Base-by-base conservation (phyloP, 805 yeast genomes). In the Sungouiozyma ichnusensis region DNA sequence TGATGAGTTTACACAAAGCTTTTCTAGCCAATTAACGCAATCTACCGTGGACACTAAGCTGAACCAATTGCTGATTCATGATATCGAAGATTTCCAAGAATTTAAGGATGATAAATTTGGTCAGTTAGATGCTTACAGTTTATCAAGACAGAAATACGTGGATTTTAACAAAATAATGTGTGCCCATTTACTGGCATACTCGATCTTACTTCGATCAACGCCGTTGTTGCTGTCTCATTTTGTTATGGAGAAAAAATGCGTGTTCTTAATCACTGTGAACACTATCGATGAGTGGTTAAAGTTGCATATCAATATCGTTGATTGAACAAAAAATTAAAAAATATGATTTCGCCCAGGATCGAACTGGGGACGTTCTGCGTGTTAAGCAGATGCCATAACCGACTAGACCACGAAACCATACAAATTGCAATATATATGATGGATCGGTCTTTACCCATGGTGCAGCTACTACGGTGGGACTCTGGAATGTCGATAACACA, bases 301-400 rank as follows among this genome's bases (percentile, higher is more conserved):
- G 33, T 39, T 63, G 31, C 67, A 63, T 40, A 54, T 60, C 17
- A 63, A 63, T 37, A 54, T 63, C 18, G 53, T 59, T 41, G 41
- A 36, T 36, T 45, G 40, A 35, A 42, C 16, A 35, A 35, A 8
- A 36, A 45, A 44, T 55, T 51, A 55, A 65, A 68, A 69, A 61
- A 62, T 62, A 53, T 87, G 96, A 86, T 82, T 85, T 80, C 83
- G 87, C 97, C 97, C 97, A 88, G 97, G 97, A 86, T 90, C 96
- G 97, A 90, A 90, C 97, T 87, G 96, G 97, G 96, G 97, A 90
- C 97, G 87, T 85, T 85, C 92, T 86, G 95, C 96, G 96, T 88
- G 97, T 88, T 86, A 88, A 85, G 96, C 96, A 87, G 92, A 85
- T 84, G 96, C 95, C 96, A 88, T 88, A 79, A 87, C 96, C 96